Base-by-base conservation (phyloP, 768 basidiomycete species). In the Macrolepiota albuminosa region DNA sequence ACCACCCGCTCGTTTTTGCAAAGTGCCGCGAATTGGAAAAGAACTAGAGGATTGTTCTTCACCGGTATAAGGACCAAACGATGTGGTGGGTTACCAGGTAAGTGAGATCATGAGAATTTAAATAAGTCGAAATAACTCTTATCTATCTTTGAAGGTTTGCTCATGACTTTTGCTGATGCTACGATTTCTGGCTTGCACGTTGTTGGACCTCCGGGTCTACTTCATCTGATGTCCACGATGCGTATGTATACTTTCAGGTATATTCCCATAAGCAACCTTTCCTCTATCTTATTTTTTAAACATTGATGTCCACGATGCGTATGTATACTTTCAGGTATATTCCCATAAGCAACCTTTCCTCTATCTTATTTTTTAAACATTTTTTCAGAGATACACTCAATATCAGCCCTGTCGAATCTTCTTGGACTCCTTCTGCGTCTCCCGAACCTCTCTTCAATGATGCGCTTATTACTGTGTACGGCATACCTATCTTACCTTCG, bases 101-200 rank as follows among this genome's bases (percentile, higher is more conserved):
- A 54, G 63, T 58, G 39, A 48, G 43, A 34, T 43, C 45, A 29
- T 18, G 21, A 54, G 16, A 43, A 13, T 61, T 3, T 29, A 21
- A 53, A 45, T 37, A 54, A 53, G 36, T 67, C 7, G 48, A 33
- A 52, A 55, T 48, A 31, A 37, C 21, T 6, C 53, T 46, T 34
- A 21, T 52, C 33, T 10, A 33, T 8, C 1, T 26, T 3, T 26
- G 8, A 33, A 91, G 93, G 93, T 0, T 68, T 93, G 10, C 60
- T 93, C 24, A 91, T 95, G 91, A 84, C 84, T 1, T 76, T 89
- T 59, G 91, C 91, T 16, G 95, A 96, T 73, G 80, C 81, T 0
- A 81, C 82, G 0, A 79, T 85, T 36, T 70, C 77, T 18, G 74
- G 79, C 45, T 63, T 96, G 39, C 73, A 83, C 48, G 65, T 96